Evolutionary conservation across 1,284 basidiomycete species (phyloP).

Genomic region (Abortiporus biennis): DNA sequence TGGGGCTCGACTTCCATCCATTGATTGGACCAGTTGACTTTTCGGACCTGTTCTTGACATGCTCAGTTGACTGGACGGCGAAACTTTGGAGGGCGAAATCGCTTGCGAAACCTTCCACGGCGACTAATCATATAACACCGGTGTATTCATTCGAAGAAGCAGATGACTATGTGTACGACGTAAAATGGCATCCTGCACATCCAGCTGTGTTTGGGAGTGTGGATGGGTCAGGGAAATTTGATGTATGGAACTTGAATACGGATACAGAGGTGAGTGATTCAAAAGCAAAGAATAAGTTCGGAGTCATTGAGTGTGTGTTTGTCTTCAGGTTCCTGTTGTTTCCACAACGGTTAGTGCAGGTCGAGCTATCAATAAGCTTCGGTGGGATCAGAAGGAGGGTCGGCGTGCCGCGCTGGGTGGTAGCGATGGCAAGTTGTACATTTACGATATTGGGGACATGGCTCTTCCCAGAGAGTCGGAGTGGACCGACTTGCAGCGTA

Average conservation of each 20-base stretch:
- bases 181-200: conserved; percentile 94
- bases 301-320: conserved; percentile 3
- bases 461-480: conserved; percentile 79
- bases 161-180: conserved; percentile 98
- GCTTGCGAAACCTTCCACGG: conserved; percentile 53
- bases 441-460: conserved; percentile 94
- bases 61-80: conserved; percentile 93
- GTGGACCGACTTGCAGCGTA: conserved; percentile 87
- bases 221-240: conserved; percentile 92
- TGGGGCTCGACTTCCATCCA: conserved; percentile 93
- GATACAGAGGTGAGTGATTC: conserved; percentile 79
- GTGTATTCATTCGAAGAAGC: conserved; percentile 93
- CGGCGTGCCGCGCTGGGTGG: conserved; percentile 84
- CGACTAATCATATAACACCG: conserved; percentile 56
- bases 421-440: conserved; percentile 87
- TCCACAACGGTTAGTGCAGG: conserved; percentile 68
- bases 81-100: conserved; percentile 87
- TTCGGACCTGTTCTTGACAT: conserved; percentile 89
- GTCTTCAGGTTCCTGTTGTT: conserved; percentile 69
- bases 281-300: conserved; percentile 3
- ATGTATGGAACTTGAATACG: conserved; percentile 93
- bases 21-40: conserved; percentile 88
- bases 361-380: conserved; percentile 89
- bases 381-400: conserved; percentile 88
- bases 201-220: conserved; percentile 92